These are phyloP conservation scores for Rhododendron ovatum DNA, from an alignment of 148 eudicot species.

Conservation along the genomic window DNA sequence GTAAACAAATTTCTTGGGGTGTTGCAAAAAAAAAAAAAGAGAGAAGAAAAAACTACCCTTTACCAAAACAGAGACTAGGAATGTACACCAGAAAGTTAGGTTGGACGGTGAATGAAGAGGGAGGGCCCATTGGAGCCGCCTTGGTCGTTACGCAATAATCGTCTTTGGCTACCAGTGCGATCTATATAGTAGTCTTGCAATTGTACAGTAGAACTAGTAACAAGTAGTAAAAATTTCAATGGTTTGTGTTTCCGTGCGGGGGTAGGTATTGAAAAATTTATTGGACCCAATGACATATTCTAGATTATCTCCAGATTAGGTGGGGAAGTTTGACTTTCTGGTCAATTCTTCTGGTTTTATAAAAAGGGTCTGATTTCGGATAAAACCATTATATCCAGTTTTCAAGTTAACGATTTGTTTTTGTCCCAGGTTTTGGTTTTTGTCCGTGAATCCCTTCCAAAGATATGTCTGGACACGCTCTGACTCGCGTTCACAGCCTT, in stretches of 20 bases:
- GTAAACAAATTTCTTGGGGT: background rate
- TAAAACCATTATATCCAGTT: background rate
- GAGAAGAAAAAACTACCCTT: background rate
- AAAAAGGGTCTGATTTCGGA: background rate
- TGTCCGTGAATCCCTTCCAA: constrained; percentile 2
- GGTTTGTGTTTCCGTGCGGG: background rate
- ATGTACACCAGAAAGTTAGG: background rate
- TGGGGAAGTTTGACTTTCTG: constrained; percentile 2
- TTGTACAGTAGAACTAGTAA: background rate
- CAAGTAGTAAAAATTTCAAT: background rate
- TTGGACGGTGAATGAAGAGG: background rate
- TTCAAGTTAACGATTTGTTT: background rate
- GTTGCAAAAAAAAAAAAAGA: background rate
- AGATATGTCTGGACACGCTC: constrained; percentile 50
- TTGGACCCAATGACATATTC: background rate
- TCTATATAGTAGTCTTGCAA: background rate
- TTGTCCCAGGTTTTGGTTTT: constrained; percentile 23
- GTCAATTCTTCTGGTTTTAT: background rate
- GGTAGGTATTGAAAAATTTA: constrained; percentile 2
- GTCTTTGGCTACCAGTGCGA: background rate
- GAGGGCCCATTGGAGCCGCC: background rate
- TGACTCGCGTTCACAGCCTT: constrained; percentile 73
- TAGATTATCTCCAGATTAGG: constrained; percentile 1
- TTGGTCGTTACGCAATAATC: background rate
- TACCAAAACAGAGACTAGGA: background rate